phyloP scores from a whole-genome alignment of 257 asterid species.

The Cruciata laevipes region DNA sequence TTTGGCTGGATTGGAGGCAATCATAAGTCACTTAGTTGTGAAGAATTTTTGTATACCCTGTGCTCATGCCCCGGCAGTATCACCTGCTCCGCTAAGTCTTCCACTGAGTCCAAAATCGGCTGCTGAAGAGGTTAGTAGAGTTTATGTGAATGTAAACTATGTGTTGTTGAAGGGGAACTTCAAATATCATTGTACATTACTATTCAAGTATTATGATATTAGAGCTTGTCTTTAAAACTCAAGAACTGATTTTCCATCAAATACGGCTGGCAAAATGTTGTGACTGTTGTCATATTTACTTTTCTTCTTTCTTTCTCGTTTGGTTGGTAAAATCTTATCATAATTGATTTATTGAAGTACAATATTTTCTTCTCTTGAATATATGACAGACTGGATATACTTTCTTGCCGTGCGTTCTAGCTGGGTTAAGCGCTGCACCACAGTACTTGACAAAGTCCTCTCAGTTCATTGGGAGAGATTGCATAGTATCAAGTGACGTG shows the following conservation, averaged over 20 bases:
- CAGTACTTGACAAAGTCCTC: conserved; percentile 45
- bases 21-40: conserved; percentile 86
- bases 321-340: neutral
- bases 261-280: neutral
- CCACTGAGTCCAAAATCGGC: conserved; percentile 70
- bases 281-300: neutral
- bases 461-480: conserved; percentile 24
- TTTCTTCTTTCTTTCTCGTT: neutral
- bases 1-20: conserved; percentile 92
- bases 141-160: neutral
- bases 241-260: neutral
- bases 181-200: neutral
- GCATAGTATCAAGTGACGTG: conserved; percentile 62
- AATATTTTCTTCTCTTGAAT: neutral
- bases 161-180: neutral
- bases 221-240: neutral
- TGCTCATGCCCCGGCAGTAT: conserved; percentile 86
- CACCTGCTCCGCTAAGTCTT: conserved; percentile 46
- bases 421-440: conserved; percentile 83
- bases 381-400: conserved; percentile 69
- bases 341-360: neutral
- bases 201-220: neutral
- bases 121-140: conserved; percentile 68
- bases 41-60: conserved; percentile 70
- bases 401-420: conserved; percentile 97